Evolutionary conservation across 2,329 filamentous ascomycete species (phyloP).

Genomic region (Botrytis elliptica): DNA sequence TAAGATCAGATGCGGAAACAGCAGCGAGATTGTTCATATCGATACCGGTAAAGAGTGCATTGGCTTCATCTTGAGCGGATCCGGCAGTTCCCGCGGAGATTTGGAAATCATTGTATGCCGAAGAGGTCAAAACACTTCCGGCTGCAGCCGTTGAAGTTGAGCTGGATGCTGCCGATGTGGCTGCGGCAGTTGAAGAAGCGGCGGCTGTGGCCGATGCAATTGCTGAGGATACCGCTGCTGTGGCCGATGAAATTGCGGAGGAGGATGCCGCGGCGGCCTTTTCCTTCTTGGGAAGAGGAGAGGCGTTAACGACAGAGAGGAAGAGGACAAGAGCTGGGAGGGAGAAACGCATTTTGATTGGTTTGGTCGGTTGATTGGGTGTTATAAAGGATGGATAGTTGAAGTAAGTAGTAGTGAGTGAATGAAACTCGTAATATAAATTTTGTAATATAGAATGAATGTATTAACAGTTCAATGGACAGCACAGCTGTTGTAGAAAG

Average conservation of each 20-base stretch:
- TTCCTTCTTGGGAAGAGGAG: constrained; percentile 35
- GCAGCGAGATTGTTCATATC: constrained; percentile 45
- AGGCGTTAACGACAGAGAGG: constrained; percentile 35
- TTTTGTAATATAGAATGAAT: constrained; percentile 26
- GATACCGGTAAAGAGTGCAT: constrained; percentile 42
- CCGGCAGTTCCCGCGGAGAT: constrained; percentile 49
- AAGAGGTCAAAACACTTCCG: constrained; percentile 39
- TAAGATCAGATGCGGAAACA: constrained; percentile 49
- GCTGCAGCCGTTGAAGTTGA: constrained; percentile 24
- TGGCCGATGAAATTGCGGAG: neutral
- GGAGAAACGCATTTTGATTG: constrained; percentile 41
- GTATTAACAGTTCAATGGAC: constrained; percentile 29
- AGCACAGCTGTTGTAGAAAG: constrained; percentile 37
- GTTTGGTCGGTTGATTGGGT: constrained; percentile 17
- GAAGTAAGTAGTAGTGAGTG: neutral
- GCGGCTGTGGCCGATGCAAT: neutral
- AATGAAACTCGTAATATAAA: constrained; percentile 21
- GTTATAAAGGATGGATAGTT: neutral
- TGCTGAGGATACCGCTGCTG: constrained; percentile 11
- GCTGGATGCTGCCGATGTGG: constrained; percentile 22
- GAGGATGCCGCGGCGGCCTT: constrained; percentile 21
- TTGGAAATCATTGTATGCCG: constrained; percentile 47
- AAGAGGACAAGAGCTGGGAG: constrained; percentile 35
- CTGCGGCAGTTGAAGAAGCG: constrained; percentile 18
- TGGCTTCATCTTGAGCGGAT: constrained; percentile 46